Evolutionary conservation across 2,329 filamentous ascomycete genomes (phyloP), one percentile per base, ranked within the genome.

Genomic region (Penicillium sp.): DNA sequence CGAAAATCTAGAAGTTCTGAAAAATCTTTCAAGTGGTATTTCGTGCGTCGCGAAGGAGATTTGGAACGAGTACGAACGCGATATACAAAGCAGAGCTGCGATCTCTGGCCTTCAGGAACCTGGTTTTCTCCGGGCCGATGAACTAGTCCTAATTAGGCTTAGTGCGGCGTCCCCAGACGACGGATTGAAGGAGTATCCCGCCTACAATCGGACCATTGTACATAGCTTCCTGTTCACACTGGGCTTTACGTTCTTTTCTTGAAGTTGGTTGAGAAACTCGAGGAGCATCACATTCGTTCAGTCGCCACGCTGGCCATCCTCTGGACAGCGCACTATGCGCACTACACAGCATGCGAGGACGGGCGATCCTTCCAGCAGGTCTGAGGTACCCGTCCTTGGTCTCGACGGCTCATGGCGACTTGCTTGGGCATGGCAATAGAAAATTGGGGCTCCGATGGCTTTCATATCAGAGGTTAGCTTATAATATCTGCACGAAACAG

Each of bases 291-390:
- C 33, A 35, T 13, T 24, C 1, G 6, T 57, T n/a, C 2, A 9
- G 10, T 2, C 19, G 22, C 24, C 24, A 37, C 26, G 17, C 28
- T 30, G 19, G 40, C 42, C 33, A 19, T 3, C 37, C 45, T 12
- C 26, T 15, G 17, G 47, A 55, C 24, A 53, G 49, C 35, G 51
- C 68, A 69, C 47, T 64, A 72, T 71, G 68, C 62, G 64, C 60
- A 62, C 51, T 50, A 58, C 44, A 55, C 65, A 72, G 56, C 22
- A 72, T 72, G 70, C 68, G 60, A 57, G 61, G 56, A 37, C 60
- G 69, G 66, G 60, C 51, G 51, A 65, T 51, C 51, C 49, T 68
- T 60, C 54, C 61, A 63, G 64, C 68, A 60, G 63, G 66, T 59
- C 62, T 67, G 59, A 71, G 60, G 60, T 51, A 62, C 59, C 58